Conservation (phyloP, 805 yeast genomes). For the Ogataea siamensis region DNA sequence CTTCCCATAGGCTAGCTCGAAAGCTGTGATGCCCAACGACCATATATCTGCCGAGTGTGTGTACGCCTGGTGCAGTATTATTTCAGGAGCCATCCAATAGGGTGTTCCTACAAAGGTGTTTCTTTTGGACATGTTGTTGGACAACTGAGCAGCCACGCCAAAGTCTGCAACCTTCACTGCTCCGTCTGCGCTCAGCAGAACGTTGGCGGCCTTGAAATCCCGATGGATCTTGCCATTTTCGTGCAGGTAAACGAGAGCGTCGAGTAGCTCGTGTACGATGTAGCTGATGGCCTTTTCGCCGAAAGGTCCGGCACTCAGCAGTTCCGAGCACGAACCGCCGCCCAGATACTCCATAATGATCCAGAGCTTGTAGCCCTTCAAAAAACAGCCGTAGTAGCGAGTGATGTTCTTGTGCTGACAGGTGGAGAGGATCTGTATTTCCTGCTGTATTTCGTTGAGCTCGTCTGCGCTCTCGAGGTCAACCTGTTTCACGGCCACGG, state of each 20-base stretch:
- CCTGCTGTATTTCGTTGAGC: slow-evolving; percentile 68
- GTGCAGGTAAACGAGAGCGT: slow-evolving; percentile 67
- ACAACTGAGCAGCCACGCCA: slow-evolving; percentile 84
- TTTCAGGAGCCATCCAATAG: slow-evolving; percentile 66
- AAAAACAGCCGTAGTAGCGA: slow-evolving; percentile 67
- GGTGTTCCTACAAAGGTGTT: slow-evolving; percentile 61
- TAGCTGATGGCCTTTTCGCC: slow-evolving; percentile 53
- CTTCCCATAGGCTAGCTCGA: slow-evolving; percentile 66
- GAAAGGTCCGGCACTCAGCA: slow-evolving; percentile 59
- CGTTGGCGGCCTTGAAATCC: slow-evolving; percentile 92
- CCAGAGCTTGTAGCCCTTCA: slow-evolving; percentile 68
- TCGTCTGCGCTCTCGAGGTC: slow-evolving; percentile 73
- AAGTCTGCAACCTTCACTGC: slow-evolving; percentile 90
- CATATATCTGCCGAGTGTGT: slow-evolving; percentile 76
- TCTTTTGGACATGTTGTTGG: slow-evolving; percentile 51
- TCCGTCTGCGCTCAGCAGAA: slow-evolving; percentile 65
- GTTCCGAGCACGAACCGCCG: slow-evolving; percentile 72
- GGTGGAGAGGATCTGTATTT: slow-evolving; percentile 64
- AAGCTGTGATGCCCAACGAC: slow-evolving; percentile 78
- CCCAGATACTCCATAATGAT: slow-evolving; percentile 79
- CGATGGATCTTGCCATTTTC: slow-evolving; percentile 78
- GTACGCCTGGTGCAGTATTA: slow-evolving; percentile 51
- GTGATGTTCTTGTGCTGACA: slow-evolving; percentile 66
- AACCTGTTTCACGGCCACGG: slow-evolving; percentile 63
- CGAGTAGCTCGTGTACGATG: slow-evolving; percentile 52